phyloP scores from a whole-genome alignment of 2,329 filamentous ascomycete species.

The Hymenoscyphus repandus region DNA sequence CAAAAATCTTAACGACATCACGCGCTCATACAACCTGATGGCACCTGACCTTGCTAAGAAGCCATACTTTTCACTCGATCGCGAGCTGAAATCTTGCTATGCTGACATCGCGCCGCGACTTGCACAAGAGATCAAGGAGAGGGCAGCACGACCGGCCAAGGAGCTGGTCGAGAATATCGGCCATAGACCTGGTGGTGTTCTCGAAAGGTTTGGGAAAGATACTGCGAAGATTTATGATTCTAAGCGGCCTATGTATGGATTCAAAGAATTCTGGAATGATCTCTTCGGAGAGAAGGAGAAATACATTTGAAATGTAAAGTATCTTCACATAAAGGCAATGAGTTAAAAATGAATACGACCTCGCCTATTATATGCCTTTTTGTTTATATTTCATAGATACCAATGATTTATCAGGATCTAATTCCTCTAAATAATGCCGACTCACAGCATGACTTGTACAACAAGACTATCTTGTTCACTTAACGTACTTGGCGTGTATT shows the following conservation, averaged over 20 bases:
- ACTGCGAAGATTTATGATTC: constrained; percentile 68
- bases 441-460: too few relatives aligned
- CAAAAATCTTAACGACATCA: constrained; percentile 70
- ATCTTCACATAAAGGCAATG: too few relatives aligned
- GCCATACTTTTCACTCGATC: constrained; percentile 78
- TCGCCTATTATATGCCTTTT: too few relatives aligned
- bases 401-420: too few relatives aligned
- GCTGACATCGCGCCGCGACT: constrained; percentile 79
- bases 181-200: constrained; percentile 45
- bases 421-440: too few relatives aligned
- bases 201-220: constrained; percentile 54
- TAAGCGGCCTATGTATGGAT: constrained; percentile 70
- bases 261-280: constrained; percentile 86
- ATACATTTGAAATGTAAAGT: too few relatives aligned
- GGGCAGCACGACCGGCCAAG: constrained; percentile 48
- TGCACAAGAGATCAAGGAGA: constrained; percentile 64
- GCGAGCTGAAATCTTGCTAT: constrained; percentile 77
- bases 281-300: constrained; percentile 42
- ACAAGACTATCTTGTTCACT: too few relatives aligned
- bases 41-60: constrained; percentile 89
- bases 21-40: constrained; percentile 90
- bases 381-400: too few relatives aligned
- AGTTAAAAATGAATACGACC: too few relatives aligned
- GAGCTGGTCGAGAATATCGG: constrained; percentile 38
- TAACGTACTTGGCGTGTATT: too few relatives aligned